Conservation (phyloP, 1,284 basidiomycete genomes). For the Afroboletus lepidellus region DNA sequence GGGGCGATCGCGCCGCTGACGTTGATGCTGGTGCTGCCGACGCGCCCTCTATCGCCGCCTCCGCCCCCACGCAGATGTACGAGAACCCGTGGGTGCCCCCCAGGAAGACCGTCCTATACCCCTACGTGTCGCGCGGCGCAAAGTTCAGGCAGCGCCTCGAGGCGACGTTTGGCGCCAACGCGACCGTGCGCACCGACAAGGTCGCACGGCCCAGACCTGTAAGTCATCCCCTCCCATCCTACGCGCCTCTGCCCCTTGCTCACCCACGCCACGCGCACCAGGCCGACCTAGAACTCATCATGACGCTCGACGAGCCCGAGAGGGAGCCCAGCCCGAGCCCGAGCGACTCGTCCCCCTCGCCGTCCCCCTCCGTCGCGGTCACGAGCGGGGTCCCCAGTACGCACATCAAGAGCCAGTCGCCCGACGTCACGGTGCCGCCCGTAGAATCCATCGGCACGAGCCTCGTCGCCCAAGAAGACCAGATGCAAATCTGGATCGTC, state of each 20-base stretch:
- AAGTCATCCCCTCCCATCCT: conserved; percentile 2
- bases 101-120: not conserved
- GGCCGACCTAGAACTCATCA: conserved; percentile 14
- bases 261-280: not conserved
- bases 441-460: not conserved
- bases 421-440: conserved; percentile 1
- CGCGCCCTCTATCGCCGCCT: not conserved
- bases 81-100: not conserved
- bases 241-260: too few relatives aligned
- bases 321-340: conserved; percentile 3
- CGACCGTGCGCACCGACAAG: conserved; percentile 25
- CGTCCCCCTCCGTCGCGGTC: not conserved
- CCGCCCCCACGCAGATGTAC: not conserved
- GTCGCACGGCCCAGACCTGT: conserved; percentile 22
- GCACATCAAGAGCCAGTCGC: conserved; percentile 21
- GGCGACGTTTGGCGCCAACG: conserved; percentile 21
- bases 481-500: conserved; percentile 16
- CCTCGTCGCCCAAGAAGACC: conserved; percentile 5
- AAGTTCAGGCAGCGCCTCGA: conserved; percentile 22
- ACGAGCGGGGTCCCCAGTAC: conserved; percentile 17
- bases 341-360: conserved; percentile 6
- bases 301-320: conserved; percentile 8
- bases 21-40: too few relatives aligned
- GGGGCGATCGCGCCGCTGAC: not conserved
- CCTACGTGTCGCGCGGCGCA: conserved; percentile 20